Evolutionary conservation across 768 basidiomycete genomes (phyloP).

Genomic region (Chalciporus piperatus): DNA sequence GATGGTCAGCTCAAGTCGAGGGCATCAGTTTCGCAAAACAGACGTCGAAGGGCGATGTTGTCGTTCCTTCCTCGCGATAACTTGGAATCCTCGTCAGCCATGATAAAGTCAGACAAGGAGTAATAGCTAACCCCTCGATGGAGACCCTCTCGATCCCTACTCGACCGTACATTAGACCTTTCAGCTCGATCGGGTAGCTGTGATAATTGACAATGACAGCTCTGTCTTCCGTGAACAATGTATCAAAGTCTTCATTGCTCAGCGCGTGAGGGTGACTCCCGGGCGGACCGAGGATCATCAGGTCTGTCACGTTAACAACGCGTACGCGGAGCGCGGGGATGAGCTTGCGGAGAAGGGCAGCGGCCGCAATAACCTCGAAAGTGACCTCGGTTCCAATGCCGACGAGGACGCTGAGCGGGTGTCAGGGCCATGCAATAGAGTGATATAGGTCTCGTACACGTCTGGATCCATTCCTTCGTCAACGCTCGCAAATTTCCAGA

Average conservation of each 20-base stretch:
- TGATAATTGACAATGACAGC: conserved; percentile 83
- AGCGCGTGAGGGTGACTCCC: conserved; percentile 79
- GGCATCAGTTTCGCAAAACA: conserved; percentile 18
- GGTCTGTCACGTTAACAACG: conserved; percentile 86
- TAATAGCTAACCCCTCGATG: conserved; percentile 45
- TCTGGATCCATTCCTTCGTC: conserved; percentile 72
- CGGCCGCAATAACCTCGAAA: conserved; percentile 86
- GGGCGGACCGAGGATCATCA: conserved; percentile 73
- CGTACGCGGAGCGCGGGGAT: conserved; percentile 75
- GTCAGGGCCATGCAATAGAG: conserved; percentile 1
- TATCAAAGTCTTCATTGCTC: conserved; percentile 54
- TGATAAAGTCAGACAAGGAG: background rate
- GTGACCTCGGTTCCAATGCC: conserved; percentile 88
- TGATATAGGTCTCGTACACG: conserved; percentile 49
- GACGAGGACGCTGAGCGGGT: conserved; percentile 59
- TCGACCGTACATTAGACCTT: conserved; percentile 62
- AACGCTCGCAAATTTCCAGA: conserved; percentile 81
- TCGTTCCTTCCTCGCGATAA: conserved; percentile 73
- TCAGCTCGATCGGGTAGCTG: conserved; percentile 72
- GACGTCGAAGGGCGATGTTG: conserved; percentile 77
- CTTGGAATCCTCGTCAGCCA: conserved; percentile 18
- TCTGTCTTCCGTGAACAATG: conserved; percentile 69
- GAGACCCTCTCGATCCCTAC: conserved; percentile 46
- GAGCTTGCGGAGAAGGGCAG: conserved; percentile 68
- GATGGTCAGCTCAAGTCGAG: background rate